These are phyloP conservation scores for Odontarrhena argentea DNA, from an alignment of 345 rosid genomes.

Conservation along the genomic window DNA sequence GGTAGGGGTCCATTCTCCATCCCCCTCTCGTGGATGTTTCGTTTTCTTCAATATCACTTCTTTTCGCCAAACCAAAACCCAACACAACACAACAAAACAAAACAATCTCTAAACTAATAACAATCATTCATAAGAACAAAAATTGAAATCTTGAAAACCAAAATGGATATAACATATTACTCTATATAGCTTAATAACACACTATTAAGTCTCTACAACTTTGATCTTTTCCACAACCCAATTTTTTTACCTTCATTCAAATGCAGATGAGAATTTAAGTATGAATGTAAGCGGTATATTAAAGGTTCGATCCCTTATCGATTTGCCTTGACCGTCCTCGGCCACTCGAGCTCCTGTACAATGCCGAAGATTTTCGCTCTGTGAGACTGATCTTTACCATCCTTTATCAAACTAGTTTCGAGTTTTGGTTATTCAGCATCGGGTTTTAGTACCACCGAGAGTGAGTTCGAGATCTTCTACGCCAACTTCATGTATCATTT, in stretches of 20 bases:
- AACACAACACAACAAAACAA: conserved; percentile 8
- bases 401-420: not conserved
- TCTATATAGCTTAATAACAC: not conserved
- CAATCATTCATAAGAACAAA: not conserved
- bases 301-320: conserved; percentile 34
- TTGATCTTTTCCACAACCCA: conserved; percentile 4
- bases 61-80: conserved; percentile 22
- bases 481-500: conserved; percentile 83
- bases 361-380: conserved; percentile 27
- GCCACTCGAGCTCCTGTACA: conserved; percentile 35
- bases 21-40: conserved; percentile 39
- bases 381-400: conserved; percentile 16
- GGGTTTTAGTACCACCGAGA: conserved; percentile 54
- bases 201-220: conserved; percentile 26
- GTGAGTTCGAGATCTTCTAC: conserved; percentile 94
- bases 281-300: conserved; percentile 16
- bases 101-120: conserved; percentile 23
- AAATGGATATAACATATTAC: conserved; percentile 4
- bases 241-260: conserved; percentile 26
- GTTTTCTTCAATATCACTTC: conserved; percentile 29
- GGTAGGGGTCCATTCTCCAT: conserved; percentile 36
- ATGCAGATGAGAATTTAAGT: not conserved
- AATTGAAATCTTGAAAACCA: conserved; percentile 10
- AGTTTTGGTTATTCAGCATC: conserved; percentile 29
- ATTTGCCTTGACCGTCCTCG: not conserved